Evolutionary conservation across 192 early-diverging fungal genomes (phyloP), one percentile per base, ranked within the genome.

Genomic region (Ambispora gerdemannii): DNA sequence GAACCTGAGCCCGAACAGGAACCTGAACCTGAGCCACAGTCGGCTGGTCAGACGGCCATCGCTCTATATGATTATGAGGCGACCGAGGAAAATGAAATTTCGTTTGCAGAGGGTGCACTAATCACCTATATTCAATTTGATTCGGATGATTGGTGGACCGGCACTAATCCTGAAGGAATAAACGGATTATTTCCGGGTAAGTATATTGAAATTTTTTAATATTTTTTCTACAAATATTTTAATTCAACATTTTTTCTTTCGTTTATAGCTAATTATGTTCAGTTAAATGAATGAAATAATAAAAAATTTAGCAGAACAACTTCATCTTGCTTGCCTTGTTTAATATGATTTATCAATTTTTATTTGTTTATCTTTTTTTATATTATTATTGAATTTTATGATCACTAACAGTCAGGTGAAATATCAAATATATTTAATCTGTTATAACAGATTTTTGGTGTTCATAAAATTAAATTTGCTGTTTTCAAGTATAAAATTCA

Each of bases 121-220:
- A 94, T 98, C 68, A 81, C 77, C 3, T 74, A 93, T 27, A 91
- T 98, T 67, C 89, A 89, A 67, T 90, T 90, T 74, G 87, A 89
- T 0, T 87, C 85, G 13, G 90, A 92, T 8, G 96, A 93, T 32
- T 98, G 96, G 96, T 98, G 96, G 96, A 85, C 88, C 69, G 96
- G 96, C 34, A 76, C 72, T 36, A 79, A 78, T 32, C 38, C 71
- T 35, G 74, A 71, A 53, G 89, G 89, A 30, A 65, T 74, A 28
- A 70, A 77, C 47, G 91, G 91, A 20, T 68, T 93, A 71, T 93
- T 93, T 82, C 91, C 91, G n/a, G 85, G 87, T 79, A 89, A 84
- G 63, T 60, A 64, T n/a, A n/a, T n/a, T n/a, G n/a, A n/a, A n/a
- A n/a, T n/a, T n/a, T n/a, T 2, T 59, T 17, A n/a, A 7, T 43